These are phyloP conservation scores for Colletotrichum scovillei DNA, from an alignment of 2,329 filamentous ascomycete species.

Conservation along the genomic window DNA sequence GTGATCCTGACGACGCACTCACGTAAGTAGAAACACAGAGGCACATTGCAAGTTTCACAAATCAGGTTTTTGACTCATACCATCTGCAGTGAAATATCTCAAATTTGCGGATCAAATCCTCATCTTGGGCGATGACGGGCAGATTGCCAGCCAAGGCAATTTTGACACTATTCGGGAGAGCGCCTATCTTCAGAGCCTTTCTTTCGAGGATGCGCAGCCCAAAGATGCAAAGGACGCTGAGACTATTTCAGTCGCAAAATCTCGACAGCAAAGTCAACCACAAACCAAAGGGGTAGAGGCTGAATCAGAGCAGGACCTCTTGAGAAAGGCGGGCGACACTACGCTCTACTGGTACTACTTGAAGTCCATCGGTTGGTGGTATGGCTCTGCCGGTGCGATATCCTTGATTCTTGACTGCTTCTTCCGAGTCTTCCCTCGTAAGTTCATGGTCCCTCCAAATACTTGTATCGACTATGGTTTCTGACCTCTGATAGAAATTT, in stretches of 20 bases:
- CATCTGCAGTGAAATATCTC: not conserved
- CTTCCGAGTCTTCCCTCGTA: slow-evolving; percentile 18
- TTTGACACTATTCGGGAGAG: not conserved
- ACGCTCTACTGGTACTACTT: slow-evolving; percentile 25
- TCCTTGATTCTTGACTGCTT: slow-evolving; percentile 12
- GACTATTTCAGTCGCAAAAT: not conserved
- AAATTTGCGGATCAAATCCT: slow-evolving; percentile 8
- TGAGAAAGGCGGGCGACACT: slow-evolving; percentile 16
- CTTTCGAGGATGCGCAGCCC: not conserved
- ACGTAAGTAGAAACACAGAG: slow-evolving; percentile 40
- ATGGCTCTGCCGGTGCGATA: slow-evolving; percentile 10
- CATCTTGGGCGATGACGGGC: slow-evolving; percentile 13
- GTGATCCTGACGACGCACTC: slow-evolving; percentile 49
- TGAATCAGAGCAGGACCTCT: slow-evolving; percentile 11
- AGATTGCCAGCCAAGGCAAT: not conserved
- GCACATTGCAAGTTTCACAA: not conserved
- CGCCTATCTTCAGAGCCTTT: slow-evolving; percentile 12
- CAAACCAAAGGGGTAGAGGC: not conserved
- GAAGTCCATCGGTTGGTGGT: slow-evolving; percentile 22
- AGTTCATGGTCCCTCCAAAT: not conserved
- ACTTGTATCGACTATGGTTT: fast-evolving
- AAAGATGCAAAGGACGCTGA: not conserved
- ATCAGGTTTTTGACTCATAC: not conserved
- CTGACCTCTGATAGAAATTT: slow-evolving; percentile 4
- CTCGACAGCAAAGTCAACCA: not conserved